phyloP scores from a whole-genome alignment of 2,329 filamentous ascomycete species.

The Immersiporthe knoxdaviesiana region DNA sequence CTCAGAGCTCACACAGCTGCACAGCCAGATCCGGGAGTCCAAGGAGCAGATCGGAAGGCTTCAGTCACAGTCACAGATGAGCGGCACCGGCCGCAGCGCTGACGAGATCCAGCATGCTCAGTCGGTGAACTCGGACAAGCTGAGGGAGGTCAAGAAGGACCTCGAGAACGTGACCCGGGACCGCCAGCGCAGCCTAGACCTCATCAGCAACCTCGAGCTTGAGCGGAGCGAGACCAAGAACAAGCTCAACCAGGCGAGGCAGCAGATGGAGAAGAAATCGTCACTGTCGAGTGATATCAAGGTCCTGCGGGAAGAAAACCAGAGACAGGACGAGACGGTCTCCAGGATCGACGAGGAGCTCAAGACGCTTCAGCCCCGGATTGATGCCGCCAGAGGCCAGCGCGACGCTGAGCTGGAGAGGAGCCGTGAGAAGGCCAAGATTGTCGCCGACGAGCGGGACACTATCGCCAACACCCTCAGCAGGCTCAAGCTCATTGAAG shows the following conservation, averaged over 20 bases:
- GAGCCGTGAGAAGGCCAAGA: slow-evolving; percentile 72
- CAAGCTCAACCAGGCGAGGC: slow-evolving; percentile 70
- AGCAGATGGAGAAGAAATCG: slow-evolving; percentile 81
- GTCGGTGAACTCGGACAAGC: slow-evolving; percentile 67
- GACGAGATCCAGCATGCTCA: slow-evolving; percentile 85
- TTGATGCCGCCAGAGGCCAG: slow-evolving; percentile 73
- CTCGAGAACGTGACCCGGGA: slow-evolving; percentile 70
- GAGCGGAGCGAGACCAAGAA: slow-evolving; percentile 75
- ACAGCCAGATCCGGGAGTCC: slow-evolving; percentile 71
- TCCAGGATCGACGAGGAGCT: slow-evolving; percentile 73
- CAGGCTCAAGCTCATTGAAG: slow-evolving; percentile 74
- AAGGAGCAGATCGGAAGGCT: slow-evolving; percentile 76
- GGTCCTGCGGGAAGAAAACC: slow-evolving; percentile 69
- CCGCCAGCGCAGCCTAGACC: slow-evolving; percentile 70
- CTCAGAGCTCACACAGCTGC: slow-evolving; percentile 71
- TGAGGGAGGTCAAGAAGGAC: slow-evolving; percentile 64
- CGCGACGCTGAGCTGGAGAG: slow-evolving; percentile 77
- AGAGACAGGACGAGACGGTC: slow-evolving; percentile 70
- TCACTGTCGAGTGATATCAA: slow-evolving; percentile 72
- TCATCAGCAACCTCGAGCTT: slow-evolving; percentile 73
- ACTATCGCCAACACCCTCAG: slow-evolving; percentile 74
- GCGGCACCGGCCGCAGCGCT: slow-evolving; percentile 67
- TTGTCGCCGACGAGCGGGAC: slow-evolving; percentile 71
- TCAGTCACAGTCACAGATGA: slow-evolving; percentile 73
- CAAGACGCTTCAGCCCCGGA: slow-evolving; percentile 72